phyloP scores from a whole-genome alignment of 2,329 filamentous ascomycete genomes.

The Orbilia javanica region DNA sequence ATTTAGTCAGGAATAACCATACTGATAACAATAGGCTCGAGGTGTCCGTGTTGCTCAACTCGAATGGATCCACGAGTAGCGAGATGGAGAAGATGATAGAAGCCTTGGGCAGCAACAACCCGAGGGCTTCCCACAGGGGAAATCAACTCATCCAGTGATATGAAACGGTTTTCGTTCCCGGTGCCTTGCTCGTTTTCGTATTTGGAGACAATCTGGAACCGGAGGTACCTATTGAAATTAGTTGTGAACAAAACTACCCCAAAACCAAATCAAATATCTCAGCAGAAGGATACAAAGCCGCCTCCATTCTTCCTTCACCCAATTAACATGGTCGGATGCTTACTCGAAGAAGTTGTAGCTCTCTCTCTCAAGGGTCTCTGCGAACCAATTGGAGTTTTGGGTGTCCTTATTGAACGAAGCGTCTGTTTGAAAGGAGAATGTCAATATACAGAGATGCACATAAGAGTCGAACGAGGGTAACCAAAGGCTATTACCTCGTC shows the following conservation, averaged over 20 bases:
- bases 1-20: constrained; percentile 1
- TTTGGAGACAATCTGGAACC: constrained; percentile 17
- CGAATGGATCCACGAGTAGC: constrained; percentile 60
- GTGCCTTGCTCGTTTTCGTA: constrained; percentile 5
- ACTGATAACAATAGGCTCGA: constrained; percentile 58
- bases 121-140: constrained; percentile 50
- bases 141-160: constrained; percentile 60
- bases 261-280: background rate
- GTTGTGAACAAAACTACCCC: background rate
- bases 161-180: constrained; percentile 38
- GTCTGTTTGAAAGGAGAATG: background rate
- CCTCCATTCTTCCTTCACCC: background rate
- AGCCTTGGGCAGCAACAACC: constrained; percentile 60
- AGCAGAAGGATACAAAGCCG: background rate
- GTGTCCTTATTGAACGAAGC: constrained; percentile 47
- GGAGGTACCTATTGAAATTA: constrained; percentile 22
- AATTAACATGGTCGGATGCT: background rate
- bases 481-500: background rate
- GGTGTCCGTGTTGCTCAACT: constrained; percentile 58
- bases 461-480: too few relatives aligned
- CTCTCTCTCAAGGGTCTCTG: constrained; percentile 59
- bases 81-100: constrained; percentile 60
- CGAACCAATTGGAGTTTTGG: constrained; percentile 59
- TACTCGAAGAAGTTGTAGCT: constrained; percentile 60
- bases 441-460: background rate